A percentile compares a stretch with the other conserved stretches of the same genome.
Conservation (phyloP, 1,284 basidiomycete species). For the Moesziomyces globuligerus region DNA sequence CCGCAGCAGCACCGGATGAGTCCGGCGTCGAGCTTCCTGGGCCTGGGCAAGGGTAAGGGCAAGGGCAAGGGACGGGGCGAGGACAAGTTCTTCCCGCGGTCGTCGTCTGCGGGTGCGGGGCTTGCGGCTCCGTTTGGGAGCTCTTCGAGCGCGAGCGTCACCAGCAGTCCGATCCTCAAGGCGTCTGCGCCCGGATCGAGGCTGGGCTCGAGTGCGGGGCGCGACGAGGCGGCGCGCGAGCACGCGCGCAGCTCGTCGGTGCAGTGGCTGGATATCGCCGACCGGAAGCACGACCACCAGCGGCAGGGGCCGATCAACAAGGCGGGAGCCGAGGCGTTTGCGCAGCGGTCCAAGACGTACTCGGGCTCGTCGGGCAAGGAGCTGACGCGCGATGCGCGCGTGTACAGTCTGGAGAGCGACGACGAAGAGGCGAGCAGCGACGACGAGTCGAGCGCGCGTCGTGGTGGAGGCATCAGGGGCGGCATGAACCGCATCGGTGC, state of each 20-base stretch:
- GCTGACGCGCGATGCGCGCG: constrained; percentile 19
- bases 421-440: constrained; percentile 9
- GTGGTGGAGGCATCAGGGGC: constrained; percentile 29
- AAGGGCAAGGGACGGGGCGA: constrained; percentile 13
- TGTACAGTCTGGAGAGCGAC: constrained; percentile 16
- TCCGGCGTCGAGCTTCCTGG: constrained; percentile 22
- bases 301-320: constrained; percentile 19
- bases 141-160: constrained; percentile 8
- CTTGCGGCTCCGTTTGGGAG: constrained; percentile 17
- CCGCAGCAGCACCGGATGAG: constrained; percentile 12
- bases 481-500: constrained; percentile 40
- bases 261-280: constrained; percentile 53
- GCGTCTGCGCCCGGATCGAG: constrained; percentile 14
- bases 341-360: constrained; percentile 22
- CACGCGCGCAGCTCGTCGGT: constrained; percentile 26
- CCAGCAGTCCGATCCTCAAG: constrained; percentile 27
- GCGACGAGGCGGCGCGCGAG: constrained; percentile 1
- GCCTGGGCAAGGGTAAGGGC: constrained; percentile 3
- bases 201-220: constrained; percentile 4
- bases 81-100: constrained; percentile 46
- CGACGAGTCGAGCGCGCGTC: constrained; percentile 16
- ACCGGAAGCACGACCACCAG: constrained; percentile 21
- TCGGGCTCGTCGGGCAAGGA: constrained; percentile 21
- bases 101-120: constrained; percentile 42
- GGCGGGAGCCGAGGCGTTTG: constrained; percentile 26